Percentiles rank a stretch among this genome's conserved stretches.
phyloP scores from a whole-genome alignment of 768 basidiomycete species.

The Russula lepida region DNA sequence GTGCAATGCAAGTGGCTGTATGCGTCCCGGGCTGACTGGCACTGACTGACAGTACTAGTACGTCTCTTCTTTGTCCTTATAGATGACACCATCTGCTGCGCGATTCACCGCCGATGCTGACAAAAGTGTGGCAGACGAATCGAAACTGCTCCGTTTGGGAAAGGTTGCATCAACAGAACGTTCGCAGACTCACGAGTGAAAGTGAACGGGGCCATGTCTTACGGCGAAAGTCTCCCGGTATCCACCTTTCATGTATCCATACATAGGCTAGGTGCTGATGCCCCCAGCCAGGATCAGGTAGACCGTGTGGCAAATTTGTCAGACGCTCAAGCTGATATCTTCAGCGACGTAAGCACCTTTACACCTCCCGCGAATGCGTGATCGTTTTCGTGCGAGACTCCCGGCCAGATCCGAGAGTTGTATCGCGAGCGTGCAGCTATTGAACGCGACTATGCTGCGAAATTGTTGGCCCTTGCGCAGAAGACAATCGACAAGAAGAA shows the following conservation, averaged over 20 bases:
- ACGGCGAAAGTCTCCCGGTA: constrained; percentile 22
- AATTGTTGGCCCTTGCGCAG: constrained; percentile 55
- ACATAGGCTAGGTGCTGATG: not conserved
- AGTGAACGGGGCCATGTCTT: constrained; percentile 13
- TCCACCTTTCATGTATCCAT: not conserved
- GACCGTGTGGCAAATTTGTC: constrained; percentile 23
- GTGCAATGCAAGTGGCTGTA: not conserved
- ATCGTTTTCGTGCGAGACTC: not conserved
- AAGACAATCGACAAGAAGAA: constrained; percentile 66
- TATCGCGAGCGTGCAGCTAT: constrained; percentile 56
- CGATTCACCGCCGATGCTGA: constrained; percentile 6
- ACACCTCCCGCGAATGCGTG: not conserved
- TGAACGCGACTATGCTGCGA: constrained; percentile 73
- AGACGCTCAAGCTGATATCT: constrained; percentile 16
- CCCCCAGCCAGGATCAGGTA: constrained; percentile 16
- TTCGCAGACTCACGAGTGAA: not conserved
- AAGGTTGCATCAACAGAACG: not conserved
- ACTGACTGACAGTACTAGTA: constrained; percentile 2
- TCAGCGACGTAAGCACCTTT: constrained; percentile 12
- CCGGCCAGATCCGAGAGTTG: constrained; percentile 57
- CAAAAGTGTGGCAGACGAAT: not conserved
- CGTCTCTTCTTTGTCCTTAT: not conserved
- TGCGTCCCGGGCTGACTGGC: not conserved
- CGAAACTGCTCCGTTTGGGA: not conserved
- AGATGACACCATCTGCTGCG: not conserved